These are phyloP conservation scores for Mortierella sp. DNA, from an alignment of 371 early-diverging fungal genomes.

Conservation along the genomic window DNA sequence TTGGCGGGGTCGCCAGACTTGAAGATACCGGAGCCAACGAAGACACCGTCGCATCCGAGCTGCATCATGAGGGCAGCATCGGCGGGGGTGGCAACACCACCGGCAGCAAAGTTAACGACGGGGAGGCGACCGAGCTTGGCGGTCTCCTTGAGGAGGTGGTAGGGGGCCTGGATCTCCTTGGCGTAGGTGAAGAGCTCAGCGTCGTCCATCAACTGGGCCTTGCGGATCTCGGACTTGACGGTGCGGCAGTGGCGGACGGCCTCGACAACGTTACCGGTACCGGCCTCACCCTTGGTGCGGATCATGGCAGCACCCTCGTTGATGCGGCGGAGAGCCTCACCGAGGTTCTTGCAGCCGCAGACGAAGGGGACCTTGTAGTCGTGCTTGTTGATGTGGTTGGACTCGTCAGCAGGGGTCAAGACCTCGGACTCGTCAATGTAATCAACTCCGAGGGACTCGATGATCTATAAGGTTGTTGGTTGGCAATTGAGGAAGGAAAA, in stretches of 20 bases:
- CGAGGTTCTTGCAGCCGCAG: constrained; percentile 96
- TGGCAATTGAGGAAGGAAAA: background rate
- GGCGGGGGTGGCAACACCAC: constrained; percentile 97
- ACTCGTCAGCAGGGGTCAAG: constrained; percentile 95
- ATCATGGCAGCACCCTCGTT: constrained; percentile 98
- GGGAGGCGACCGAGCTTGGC: constrained; percentile 93
- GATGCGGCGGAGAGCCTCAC: constrained; percentile 97
- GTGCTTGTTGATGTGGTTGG: constrained; percentile 95
- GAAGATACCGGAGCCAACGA: constrained; percentile 91
- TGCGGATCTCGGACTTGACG: constrained; percentile 87
- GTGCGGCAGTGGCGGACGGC: constrained; percentile 96
- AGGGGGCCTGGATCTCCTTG: constrained; percentile 94
- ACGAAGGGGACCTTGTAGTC: constrained; percentile 95
- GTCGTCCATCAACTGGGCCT: constrained; percentile 77
- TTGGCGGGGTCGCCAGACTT: constrained; percentile 96
- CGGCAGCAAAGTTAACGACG: constrained; percentile 98
- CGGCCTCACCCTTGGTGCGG: constrained; percentile 99
- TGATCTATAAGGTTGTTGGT: constrained; percentile 70
- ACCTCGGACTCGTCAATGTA: constrained; percentile 98
- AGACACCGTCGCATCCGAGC: constrained; percentile 98
- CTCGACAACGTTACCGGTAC: constrained; percentile 96
- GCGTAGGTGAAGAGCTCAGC: constrained; percentile 88
- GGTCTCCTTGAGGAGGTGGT: constrained; percentile 90
- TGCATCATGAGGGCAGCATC: constrained; percentile 98
- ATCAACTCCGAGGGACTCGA: constrained; percentile 92